Base-by-base conservation (phyloP, 2,329 filamentous ascomycete species). In the Neoarthrinium moseri region DNA sequence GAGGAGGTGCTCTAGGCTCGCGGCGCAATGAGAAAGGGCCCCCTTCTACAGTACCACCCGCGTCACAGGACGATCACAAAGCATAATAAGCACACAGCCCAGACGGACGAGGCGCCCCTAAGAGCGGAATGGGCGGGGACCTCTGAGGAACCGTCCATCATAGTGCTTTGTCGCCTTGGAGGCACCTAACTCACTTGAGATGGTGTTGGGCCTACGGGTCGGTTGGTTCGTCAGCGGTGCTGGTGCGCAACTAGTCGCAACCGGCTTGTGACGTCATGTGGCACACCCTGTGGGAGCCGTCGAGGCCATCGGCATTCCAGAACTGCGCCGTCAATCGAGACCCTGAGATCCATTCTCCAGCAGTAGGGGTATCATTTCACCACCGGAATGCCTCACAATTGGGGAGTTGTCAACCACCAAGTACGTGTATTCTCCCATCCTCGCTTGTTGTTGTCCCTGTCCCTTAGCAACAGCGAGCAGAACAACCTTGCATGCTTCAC, bases 231-330 rank as follows among this genome's bases (percentile, higher is more conserved):
- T 41, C 24, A n/a, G 26, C 26, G 8, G 26, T 29, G 26, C n/a
- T 29, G 8, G 39, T 24, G n/a, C n/a, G n/a, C n/a, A n/a, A n/a
- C n/a, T 22, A 42, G 39, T 24, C 20, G 39, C 29, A 32, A 33
- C 27, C n/a, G 33, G 27, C 26, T 18, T 18, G 21, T 42, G 39
- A 42, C 29, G 39, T 42, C 39, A 42, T 42, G 39, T 42, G 39
- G 39, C 39, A 42, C 39, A 22, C 29, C 20, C 10, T n/a, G 23
- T n/a, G n/a, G n/a, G n/a, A n/a, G n/a, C n/a, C n/a, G n/a, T 29
- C 8, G 26, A n/a, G 26, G 26, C n/a, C 26, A 8, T 29, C 26
- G 26, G 26, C 26, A 29, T 29, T 29, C 8, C 26, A n/a, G 26
- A n/a, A 7, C n/a, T n/a, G 8, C 26, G 8, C n/a, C 26, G n/a